Conservation (phyloP, 140 eudicot species). For the Stevia rebaudiana region DNA sequence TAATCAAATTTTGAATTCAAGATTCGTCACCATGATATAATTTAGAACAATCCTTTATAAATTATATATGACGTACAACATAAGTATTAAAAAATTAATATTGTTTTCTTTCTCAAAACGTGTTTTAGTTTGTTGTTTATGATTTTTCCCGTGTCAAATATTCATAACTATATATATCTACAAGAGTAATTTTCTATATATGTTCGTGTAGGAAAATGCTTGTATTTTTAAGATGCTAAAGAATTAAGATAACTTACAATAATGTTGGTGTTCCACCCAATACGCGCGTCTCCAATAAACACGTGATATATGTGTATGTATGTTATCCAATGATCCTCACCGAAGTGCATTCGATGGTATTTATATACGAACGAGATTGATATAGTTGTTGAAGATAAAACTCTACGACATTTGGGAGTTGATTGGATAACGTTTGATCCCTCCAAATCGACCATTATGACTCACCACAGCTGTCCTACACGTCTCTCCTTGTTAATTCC, state of each 20-base stretch:
- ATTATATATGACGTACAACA: no score
- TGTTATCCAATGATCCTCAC: background rate
- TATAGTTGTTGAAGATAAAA: background rate
- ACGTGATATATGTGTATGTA: background rate
- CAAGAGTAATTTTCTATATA: no score
- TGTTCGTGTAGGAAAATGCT: no score
- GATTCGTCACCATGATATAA: no score
- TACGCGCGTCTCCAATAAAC: background rate
- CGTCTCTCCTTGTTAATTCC: slow-evolving; percentile 16
- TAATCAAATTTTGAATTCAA: no score
- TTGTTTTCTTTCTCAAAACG: no score
- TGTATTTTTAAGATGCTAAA: background rate
- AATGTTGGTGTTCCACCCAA: no score
- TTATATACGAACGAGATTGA: background rate
- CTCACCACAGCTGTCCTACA: slow-evolving; percentile 15
- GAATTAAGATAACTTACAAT: slow-evolving; percentile 3
- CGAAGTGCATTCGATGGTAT: background rate
- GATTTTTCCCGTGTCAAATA: no score
- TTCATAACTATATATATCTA: no score
- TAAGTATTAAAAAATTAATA: no score
- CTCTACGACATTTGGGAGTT: slow-evolving; percentile 6
- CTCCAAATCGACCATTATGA: slow-evolving; percentile 14
- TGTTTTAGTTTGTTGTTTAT: no score
- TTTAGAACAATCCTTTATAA: no score
- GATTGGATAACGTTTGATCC: slow-evolving; percentile 20